These are phyloP conservation scores for Keithomyces neogunnii DNA, from an alignment of 2,329 filamentous ascomycete species.

Conservation along the genomic window DNA sequence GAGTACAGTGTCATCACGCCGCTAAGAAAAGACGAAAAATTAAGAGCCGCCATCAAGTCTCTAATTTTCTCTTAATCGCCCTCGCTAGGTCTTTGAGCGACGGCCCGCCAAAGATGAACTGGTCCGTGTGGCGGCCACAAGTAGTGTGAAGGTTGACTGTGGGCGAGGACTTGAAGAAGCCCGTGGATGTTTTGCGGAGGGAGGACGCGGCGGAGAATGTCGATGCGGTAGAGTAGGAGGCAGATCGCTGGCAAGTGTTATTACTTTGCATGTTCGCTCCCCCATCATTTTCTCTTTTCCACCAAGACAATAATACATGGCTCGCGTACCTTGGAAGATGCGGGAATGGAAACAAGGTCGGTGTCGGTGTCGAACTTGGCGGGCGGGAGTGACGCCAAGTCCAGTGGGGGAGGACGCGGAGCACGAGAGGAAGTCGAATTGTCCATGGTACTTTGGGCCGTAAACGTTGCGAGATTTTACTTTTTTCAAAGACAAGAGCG, in stretches of 20 bases:
- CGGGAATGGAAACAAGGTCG: conserved; percentile 10
- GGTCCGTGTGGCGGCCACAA: conserved; percentile 46
- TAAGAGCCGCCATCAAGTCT: no score
- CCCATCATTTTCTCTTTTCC: neutral
- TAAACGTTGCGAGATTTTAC: no score
- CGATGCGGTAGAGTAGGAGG: conserved; percentile 21
- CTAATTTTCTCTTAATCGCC: conserved; percentile 26
- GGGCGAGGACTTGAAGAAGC: conserved; percentile 27
- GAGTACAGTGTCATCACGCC: conserved; percentile 7
- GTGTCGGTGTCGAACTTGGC: conserved; percentile 13
- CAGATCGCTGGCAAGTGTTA: conserved; percentile 18
- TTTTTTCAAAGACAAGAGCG: no score
- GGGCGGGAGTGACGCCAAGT: conserved; percentile 8
- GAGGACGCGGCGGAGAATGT: conserved; percentile 14
- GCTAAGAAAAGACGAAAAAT: neutral
- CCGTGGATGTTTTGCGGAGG: conserved; percentile 22
- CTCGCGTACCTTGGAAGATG: conserved; percentile 15
- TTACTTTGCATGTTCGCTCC: neutral
- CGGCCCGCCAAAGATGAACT: conserved; percentile 43
- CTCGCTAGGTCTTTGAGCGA: conserved; percentile 35
- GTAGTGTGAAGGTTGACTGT: conserved; percentile 44
- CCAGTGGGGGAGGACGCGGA: conserved; percentile 8
- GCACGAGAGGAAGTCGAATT: conserved; percentile 2
- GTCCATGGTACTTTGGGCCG: neutral
- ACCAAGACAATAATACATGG: neutral